Conservation (phyloP, 192 early-diverging fungal genomes). For the Backusella morwellensis region DNA sequence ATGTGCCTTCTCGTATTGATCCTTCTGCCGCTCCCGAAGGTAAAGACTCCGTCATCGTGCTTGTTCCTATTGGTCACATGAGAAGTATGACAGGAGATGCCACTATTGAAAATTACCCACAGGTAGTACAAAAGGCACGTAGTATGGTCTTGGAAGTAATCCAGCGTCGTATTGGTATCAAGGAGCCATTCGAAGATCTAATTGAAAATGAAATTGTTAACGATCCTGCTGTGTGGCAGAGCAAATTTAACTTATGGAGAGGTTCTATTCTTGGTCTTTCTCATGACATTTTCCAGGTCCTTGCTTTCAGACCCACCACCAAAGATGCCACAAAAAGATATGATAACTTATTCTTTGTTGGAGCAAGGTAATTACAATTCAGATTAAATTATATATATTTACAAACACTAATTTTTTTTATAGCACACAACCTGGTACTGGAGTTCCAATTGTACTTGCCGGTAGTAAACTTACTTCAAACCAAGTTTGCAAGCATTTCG, state of each 20-base stretch:
- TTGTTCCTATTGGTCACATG: constrained; percentile 54
- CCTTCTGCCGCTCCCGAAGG: constrained; percentile 43
- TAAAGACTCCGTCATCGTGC: constrained; percentile 46
- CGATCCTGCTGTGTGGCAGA: constrained; percentile 47
- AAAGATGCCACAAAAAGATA: constrained; percentile 42
- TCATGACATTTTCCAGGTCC: constrained; percentile 51
- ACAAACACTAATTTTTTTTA: neutral
- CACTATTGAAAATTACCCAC: constrained; percentile 8
- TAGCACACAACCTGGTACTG: constrained; percentile 60
- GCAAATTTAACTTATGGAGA: constrained; percentile 54
- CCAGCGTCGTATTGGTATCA: constrained; percentile 33
- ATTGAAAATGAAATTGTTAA: constrained; percentile 52
- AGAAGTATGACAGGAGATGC: neutral
- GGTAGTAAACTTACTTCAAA: constrained; percentile 48
- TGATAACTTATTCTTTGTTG: constrained; percentile 60
- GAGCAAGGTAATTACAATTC: constrained; percentile 30
- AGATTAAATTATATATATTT: neutral
- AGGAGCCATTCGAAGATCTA: constrained; percentile 30
- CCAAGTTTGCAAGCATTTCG: constrained; percentile 38
- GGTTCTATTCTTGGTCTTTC: constrained; percentile 57
- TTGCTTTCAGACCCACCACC: constrained; percentile 51
- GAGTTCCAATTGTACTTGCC: constrained; percentile 58
- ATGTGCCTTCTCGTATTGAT: constrained; percentile 54
- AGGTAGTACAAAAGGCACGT: constrained; percentile 38
- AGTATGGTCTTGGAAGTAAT: constrained; percentile 39